Base-by-base conservation (phyloP, 2,329 filamentous ascomycete species). In the Fusarium brevicatenulatum region DNA sequence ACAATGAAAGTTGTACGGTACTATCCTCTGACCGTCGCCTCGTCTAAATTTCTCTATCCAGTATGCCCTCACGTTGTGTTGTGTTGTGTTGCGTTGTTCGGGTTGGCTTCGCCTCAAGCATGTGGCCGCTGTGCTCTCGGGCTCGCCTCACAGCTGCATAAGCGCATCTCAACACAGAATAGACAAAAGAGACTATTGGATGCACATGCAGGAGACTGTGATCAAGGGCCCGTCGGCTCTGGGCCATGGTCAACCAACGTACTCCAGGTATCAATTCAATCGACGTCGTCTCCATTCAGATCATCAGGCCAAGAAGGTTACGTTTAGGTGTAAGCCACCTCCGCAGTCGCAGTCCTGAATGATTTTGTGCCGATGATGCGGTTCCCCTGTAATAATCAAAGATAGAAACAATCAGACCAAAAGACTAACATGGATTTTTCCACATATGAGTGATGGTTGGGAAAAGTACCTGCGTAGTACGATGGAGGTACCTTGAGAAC, bases 261-360 rank as follows among this genome's bases (percentile, higher is more conserved):
- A 28, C 13, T 46, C 23, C 12, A 19, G 19, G 44, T 52, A 42
- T 36, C 43, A 21, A 50, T n/a, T 28, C 43, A 28, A 49, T 49
- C 28, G 36, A 42, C n/a, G n/a, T 68, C 39, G 18, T 36, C 21
- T 50, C 50, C 49, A 39, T 49, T 30, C 34, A 42, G 28, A 68
- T 68, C 34, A n/a, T 42, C 65, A 69, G 52, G 58, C 32, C 65
- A 57, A 30, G 21, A 47, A 46, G 40, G 28, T 44, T 69, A 28
- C 37, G 15, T 25, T 19, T n/a, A 63, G 39, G 28, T 46, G 44
- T 37, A 49, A 69, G 66, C 65, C 58, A 44, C 46, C 32, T 42
- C 37, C n/a, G 39, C 18, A 66, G 44, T 23, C n/a, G 23, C 52
- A 59, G 56, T 52, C 50, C 13, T 46, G 21, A 39, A 40, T 36